Conservation (phyloP, 345 rosid species). For the Excoecaria cochinchinensis region DNA sequence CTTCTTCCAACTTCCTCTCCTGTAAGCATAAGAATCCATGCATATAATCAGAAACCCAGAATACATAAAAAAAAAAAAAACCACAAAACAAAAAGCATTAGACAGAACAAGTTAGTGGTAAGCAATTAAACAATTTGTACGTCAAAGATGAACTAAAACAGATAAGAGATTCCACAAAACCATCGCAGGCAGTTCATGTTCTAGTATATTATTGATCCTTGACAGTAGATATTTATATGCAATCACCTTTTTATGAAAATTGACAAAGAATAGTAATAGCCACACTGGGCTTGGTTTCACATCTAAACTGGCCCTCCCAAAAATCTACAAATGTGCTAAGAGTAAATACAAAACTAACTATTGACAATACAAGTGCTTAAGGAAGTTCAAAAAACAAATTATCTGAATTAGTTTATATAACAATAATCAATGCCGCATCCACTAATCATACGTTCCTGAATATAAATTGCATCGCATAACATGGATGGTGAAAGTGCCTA, state of each 20-base stretch:
- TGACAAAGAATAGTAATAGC: neutral
- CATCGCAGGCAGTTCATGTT: neutral
- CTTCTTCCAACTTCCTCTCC: constrained; percentile 65
- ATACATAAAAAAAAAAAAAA: neutral
- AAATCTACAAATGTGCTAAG: neutral
- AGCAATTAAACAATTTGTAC: neutral
- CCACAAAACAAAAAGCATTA: neutral
- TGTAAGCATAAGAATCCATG: constrained; percentile 20
- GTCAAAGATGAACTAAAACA: neutral
- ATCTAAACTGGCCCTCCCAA: neutral
- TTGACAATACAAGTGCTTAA: neutral
- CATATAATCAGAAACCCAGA: neutral
- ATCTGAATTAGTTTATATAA: neutral
- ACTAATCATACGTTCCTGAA: neutral
- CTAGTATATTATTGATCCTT: neutral
- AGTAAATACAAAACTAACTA: neutral
- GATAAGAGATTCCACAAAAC: neutral
- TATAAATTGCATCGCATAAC: neutral
- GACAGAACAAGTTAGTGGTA: neutral
- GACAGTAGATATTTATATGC: neutral
- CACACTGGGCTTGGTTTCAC: neutral
- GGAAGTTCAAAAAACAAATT: neutral
- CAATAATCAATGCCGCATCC: neutral
- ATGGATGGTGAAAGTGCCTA: constrained; percentile 22
- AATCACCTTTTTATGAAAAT: neutral